Base-by-base conservation (phyloP, 1,284 basidiomycete species). In the Fomitopsis betulina region DNA sequence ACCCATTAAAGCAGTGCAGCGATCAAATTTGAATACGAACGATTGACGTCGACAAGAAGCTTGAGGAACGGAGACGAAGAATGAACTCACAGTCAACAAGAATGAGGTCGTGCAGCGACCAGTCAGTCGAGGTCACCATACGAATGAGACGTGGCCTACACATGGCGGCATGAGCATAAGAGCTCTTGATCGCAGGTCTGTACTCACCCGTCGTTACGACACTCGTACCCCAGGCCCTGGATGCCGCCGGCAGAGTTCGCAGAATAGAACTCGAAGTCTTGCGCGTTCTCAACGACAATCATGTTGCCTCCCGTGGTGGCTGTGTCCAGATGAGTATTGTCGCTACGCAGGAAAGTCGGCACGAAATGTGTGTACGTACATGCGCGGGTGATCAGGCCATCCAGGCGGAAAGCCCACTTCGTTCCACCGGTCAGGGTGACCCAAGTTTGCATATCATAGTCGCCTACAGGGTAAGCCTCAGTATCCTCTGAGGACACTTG, bases 201-300 rank as follows among this genome's bases (percentile, higher is more conserved):
- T 9, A 53, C 63, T 38, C 45, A 71, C 71, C 71, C 72, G 33
- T 70, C 67, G 53, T 74, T 73, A n/a, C 73, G 68, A 52, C 62
- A 66, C 50, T 71, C 66, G 57, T 72, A 73, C 10, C 72, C 73
- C 42, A 61, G 58, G 2, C 72, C 72, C 58, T 72, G 72, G 54
- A 75, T 71, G 7, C 68, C 72, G n/a, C 73, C 73, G 0, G 69
- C 68, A 51, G 71, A 71, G 58, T 68, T 75, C 49, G 68, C 68
- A 32, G 72, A 73, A 59, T 68, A 75, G 57, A 75, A 67, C 60
- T 75, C 73, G 54, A 75, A 73, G 63, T 75, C 72, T 50, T 70
- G 64, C 23, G 73, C 72, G 51, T 73, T 72, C 53, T 70, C 53
- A 19, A 73, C 65, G 23, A 62, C 65, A 35, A 73, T 47, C 45